Evolutionary conservation across 805 yeast species (phyloP).

Genomic region (Monosporozyma yasuniensis): DNA sequence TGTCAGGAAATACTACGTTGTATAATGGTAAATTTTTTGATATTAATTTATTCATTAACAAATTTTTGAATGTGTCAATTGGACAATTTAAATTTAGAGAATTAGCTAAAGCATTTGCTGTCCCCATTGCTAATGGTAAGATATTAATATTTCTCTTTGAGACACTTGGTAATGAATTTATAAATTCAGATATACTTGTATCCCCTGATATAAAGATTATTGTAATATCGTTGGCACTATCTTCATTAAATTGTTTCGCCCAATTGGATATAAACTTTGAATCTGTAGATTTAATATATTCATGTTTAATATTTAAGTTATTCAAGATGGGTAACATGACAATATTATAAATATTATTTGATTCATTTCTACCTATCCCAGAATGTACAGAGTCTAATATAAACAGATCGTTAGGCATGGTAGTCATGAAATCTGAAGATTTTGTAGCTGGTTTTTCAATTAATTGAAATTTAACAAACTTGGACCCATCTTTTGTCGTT

Average conservation of each 20-base stretch:
- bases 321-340: slow-evolving; percentile 43
- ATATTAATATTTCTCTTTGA: slow-evolving; percentile 12
- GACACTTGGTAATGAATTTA: slow-evolving; percentile 38
- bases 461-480: slow-evolving; percentile 8
- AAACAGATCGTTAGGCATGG: slow-evolving; percentile 7
- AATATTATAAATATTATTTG: slow-evolving; percentile 33
- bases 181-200: slow-evolving; percentile 69
- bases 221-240: slow-evolving; percentile 22
- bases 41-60: slow-evolving; percentile 21
- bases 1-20: slow-evolving; percentile 26
- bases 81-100: slow-evolving; percentile 41
- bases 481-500: slow-evolving; percentile 8
- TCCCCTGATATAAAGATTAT: slow-evolving; percentile 74
- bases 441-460: neutral
- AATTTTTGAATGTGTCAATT: slow-evolving; percentile 29
- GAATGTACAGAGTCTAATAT: slow-evolving; percentile 33
- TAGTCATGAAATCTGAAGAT: neutral
- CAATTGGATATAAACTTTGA: slow-evolving; percentile 28
- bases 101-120: slow-evolving; percentile 74
- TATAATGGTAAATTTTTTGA: slow-evolving; percentile 28
- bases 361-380: slow-evolving; percentile 30
- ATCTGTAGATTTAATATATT: slow-evolving; percentile 37
- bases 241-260: neutral
- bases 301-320: slow-evolving; percentile 30
- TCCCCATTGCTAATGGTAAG: slow-evolving; percentile 59